Percentiles rank a stretch among this genome's conserved stretches.
Conservation (phyloP, 257 asterid genomes). For the Solanum virginianum region DNA sequence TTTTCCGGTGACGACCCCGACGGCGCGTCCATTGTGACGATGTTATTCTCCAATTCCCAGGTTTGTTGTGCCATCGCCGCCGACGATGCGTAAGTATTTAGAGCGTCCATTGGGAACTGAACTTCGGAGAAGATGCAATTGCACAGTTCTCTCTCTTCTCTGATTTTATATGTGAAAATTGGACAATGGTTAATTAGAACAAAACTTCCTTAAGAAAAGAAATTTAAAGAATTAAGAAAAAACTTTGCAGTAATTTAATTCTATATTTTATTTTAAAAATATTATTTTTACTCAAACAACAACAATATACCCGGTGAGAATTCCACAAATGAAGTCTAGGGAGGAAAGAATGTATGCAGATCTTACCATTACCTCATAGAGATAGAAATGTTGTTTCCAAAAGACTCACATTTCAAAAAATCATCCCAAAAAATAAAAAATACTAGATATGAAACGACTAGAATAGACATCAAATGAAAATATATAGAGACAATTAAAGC, state of each 20-base stretch:
- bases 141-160: background rate
- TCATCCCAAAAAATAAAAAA: no score
- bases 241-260: background rate
- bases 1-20: constrained; percentile 14
- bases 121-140: background rate
- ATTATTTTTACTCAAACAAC: no score
- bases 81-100: constrained; percentile 37
- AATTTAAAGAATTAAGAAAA: background rate
- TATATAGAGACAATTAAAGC: no score
- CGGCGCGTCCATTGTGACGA: constrained; percentile 24
- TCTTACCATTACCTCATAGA: no score
- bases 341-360: no score
- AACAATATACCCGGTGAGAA: no score
- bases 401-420: no score
- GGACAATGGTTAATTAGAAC: background rate
- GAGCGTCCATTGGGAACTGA: constrained; percentile 4
- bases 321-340: no score
- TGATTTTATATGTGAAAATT: background rate
- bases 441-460: no score
- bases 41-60: constrained; percentile 72
- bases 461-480: no score
- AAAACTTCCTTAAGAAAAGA: background rate
- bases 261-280: background rate
- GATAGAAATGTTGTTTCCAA: no score
- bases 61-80: constrained; percentile 60